phyloP scores from a whole-genome alignment of 2,329 filamentous ascomycete species.

The Didymella pinodella region DNA sequence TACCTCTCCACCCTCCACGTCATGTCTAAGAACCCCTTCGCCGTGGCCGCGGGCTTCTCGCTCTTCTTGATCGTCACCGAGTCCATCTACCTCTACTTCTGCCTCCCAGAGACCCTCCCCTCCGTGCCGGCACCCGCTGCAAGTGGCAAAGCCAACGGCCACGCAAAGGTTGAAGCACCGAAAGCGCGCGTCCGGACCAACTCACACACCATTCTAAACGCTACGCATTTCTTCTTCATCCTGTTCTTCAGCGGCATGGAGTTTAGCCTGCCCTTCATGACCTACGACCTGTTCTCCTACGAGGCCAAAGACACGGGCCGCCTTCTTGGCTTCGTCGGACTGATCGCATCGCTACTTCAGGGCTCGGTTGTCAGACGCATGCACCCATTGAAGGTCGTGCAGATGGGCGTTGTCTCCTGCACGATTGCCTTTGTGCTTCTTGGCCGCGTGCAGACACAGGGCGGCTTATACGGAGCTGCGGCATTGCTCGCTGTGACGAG shows the following conservation, averaged over 20 bases:
- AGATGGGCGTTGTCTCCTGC: constrained; percentile 79
- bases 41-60: constrained; percentile 87
- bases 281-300: constrained; percentile 90
- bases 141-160: constrained; percentile 31
- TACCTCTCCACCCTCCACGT: constrained; percentile 79
- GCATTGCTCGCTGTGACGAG: constrained; percentile 87
- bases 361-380: constrained; percentile 88
- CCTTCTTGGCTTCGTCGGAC: constrained; percentile 87
- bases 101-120: constrained; percentile 87
- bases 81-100: constrained; percentile 84
- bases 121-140: constrained; percentile 30
- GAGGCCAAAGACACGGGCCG: constrained; percentile 80
- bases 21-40: constrained; percentile 90
- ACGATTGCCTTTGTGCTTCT: constrained; percentile 82
- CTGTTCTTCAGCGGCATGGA: constrained; percentile 99
- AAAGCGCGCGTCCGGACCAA: constrained; percentile 69
- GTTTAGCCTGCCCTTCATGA: constrained; percentile 97
- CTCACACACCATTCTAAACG: constrained; percentile 81
- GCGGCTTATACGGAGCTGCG: constrained; percentile 80
- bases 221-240: constrained; percentile 87
- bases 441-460: constrained; percentile 70
- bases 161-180: constrained; percentile 30
- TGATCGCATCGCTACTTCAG: constrained; percentile 91
- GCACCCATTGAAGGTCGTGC: constrained; percentile 80
- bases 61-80: constrained; percentile 84